These are phyloP conservation scores for Lichtheimia ornata DNA, from an alignment of 371 early-diverging fungal species.

Conservation along the genomic window DNA sequence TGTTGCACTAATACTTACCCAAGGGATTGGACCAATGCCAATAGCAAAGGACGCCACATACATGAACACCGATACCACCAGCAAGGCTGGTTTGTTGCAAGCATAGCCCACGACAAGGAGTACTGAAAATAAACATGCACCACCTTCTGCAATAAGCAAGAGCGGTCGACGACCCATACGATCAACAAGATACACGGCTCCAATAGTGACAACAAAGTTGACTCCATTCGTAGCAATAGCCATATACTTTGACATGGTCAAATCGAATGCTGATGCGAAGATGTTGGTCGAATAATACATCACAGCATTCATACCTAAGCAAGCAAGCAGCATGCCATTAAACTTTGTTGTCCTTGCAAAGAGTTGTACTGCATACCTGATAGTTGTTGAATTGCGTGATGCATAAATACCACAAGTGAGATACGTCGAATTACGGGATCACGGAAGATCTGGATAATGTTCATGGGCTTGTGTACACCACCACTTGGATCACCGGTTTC, in stretches of 20 bases:
- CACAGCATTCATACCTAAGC: constrained; percentile 59
- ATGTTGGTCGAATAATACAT: constrained; percentile 79
- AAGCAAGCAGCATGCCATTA: too few species aligned
- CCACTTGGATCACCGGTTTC: background rate
- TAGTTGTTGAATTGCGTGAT: constrained; percentile 73
- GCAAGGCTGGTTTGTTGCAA: constrained; percentile 44
- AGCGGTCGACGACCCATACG: constrained; percentile 70
- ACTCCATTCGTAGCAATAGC: constrained; percentile 63
- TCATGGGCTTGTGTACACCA: constrained; percentile 21
- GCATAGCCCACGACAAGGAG: constrained; percentile 62
- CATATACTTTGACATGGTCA: constrained; percentile 54
- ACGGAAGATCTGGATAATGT: constrained; percentile 30
- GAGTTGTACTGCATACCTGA: constrained; percentile 61
- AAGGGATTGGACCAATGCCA: constrained; percentile 84
- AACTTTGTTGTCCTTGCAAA: too few species aligned
- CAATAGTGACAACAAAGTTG: constrained; percentile 59
- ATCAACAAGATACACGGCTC: constrained; percentile 67
- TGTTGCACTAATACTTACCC: constrained; percentile 41
- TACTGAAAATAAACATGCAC: constrained; percentile 58
- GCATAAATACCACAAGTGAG: constrained; percentile 35
- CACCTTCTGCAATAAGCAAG: constrained; percentile 61
- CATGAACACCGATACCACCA: constrained; percentile 68
- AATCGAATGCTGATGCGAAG: constrained; percentile 46
- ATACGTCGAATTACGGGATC: constrained; percentile 51
- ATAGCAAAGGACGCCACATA: constrained; percentile 82